These are phyloP conservation scores for Blastomyces gilchristii DNA, from an alignment of 2,329 filamentous ascomycete species.

Conservation along the genomic window DNA sequence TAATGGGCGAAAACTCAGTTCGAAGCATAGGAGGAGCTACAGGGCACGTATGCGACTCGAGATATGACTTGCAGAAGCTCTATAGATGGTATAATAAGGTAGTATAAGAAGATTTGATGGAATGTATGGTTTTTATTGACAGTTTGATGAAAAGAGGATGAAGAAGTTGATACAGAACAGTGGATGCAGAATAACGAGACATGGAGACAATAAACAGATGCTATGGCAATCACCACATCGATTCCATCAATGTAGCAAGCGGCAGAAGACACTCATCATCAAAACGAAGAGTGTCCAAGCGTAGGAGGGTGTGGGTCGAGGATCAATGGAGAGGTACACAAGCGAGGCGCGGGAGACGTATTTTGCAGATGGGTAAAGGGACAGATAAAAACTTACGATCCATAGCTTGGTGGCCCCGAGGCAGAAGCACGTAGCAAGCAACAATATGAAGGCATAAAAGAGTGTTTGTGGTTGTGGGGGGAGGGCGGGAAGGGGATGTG, in stretches of 20 bases:
- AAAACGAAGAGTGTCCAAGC: conserved; percentile 1
- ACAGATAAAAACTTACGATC: conserved; percentile 45
- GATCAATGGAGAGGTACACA: conserved; percentile 7
- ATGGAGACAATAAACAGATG: background rate
- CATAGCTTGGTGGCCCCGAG: conserved; percentile 46
- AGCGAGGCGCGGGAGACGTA: conserved; percentile 4
- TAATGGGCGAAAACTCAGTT: conserved; percentile 14
- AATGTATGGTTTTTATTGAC: conserved; percentile 29
- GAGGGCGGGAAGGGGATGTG: conserved; percentile 24
- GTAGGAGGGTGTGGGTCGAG: conserved; percentile 4
- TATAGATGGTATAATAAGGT: conserved; percentile 18
- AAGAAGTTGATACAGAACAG: conserved; percentile 17
- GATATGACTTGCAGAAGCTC: conserved; percentile 20
- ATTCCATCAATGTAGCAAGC: background rate
- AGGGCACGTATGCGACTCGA: conserved; percentile 28
- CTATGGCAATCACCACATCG: conserved; percentile 2
- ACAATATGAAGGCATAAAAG: conserved; percentile 17
- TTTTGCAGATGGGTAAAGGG: conserved; percentile 11
- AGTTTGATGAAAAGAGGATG: conserved; percentile 28
- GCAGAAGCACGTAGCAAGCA: conserved; percentile 22
- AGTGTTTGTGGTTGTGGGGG: conserved; percentile 17
- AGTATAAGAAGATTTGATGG: conserved; percentile 28
- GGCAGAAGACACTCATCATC: background rate
- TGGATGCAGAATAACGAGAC: conserved; percentile 4
- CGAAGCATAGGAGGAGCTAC: conserved; percentile 19